Evolutionary conservation across 495 filamentous ascomycete genomes (phyloP).

Genomic region (Penicillium atrosanguineum): DNA sequence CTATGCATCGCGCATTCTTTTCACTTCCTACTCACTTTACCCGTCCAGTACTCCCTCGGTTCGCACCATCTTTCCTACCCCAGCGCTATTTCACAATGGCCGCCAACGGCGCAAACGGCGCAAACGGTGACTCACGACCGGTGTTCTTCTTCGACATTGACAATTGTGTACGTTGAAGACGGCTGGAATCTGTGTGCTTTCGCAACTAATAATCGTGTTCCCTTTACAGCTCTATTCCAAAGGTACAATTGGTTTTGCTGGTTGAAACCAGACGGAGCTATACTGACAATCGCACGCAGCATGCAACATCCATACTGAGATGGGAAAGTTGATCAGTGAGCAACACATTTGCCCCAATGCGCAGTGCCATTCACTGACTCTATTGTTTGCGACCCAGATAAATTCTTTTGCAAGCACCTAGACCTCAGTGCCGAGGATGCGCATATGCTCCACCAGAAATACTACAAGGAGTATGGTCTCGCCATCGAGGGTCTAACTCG

Average conservation of each 20-base stretch:
- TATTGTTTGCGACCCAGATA: conserved; percentile 42
- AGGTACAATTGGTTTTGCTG: conserved; percentile 28
- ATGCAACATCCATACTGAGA: conserved; percentile 68
- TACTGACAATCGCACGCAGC: conserved; percentile 37
- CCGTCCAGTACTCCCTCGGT: conserved; percentile 5
- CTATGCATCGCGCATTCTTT: conserved; percentile 19
- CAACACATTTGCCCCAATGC: background rate
- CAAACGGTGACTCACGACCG: conserved; percentile 41
- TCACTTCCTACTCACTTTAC: conserved; percentile 2
- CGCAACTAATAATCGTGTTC: conserved; percentile 11
- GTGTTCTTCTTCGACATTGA: conserved; percentile 95
- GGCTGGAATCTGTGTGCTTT: background rate
- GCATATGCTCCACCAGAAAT: conserved; percentile 75
- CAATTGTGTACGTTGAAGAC: conserved; percentile 69
- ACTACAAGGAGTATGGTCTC: conserved; percentile 93
- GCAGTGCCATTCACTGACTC: background rate
- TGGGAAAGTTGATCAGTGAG: conserved; percentile 64
- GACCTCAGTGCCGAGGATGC: conserved; percentile 72
- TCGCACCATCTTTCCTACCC: background rate
- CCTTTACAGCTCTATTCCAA: conserved; percentile 51
- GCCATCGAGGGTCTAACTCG: conserved; percentile 94
- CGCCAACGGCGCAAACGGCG: conserved; percentile 18
- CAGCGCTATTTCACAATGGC: conserved; percentile 18
- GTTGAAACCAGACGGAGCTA: background rate
- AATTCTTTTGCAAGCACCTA: conserved; percentile 79